These are phyloP conservation scores for Lasiodiplodia hormozganensis DNA, from an alignment of 2,329 filamentous ascomycete species.

Conservation along the genomic window DNA sequence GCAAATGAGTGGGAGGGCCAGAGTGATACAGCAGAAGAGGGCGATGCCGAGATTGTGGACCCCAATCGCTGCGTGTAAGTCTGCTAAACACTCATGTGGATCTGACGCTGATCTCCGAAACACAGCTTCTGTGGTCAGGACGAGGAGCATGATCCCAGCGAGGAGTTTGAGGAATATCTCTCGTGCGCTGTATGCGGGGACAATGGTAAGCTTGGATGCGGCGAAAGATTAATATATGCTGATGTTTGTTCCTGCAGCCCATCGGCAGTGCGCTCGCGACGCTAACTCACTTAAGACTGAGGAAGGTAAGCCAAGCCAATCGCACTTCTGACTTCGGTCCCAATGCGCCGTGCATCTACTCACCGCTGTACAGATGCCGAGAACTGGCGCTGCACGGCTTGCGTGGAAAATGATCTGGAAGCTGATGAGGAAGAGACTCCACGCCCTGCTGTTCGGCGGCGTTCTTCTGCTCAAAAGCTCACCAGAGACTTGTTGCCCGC, in stretches of 20 bases:
- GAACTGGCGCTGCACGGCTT: slow-evolving; percentile 68
- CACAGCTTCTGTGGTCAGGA: slow-evolving; percentile 80
- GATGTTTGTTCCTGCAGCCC: slow-evolving; percentile 69
- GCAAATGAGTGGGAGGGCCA: slow-evolving; percentile 62
- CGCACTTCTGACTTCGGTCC: slow-evolving; percentile 28
- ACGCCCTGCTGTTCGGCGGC: slow-evolving; percentile 54
- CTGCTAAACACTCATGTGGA: slow-evolving; percentile 38
- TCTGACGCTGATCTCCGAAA: slow-evolving; percentile 30
- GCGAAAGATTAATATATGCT: slow-evolving; percentile 36
- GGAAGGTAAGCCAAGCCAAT: slow-evolving; percentile 63
- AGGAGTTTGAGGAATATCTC: slow-evolving; percentile 81
- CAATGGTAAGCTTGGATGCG: slow-evolving; percentile 67
- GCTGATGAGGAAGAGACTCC: slow-evolving; percentile 50
- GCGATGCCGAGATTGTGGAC: slow-evolving; percentile 60
- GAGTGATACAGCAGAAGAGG: slow-evolving; percentile 62
- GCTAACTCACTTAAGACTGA: slow-evolving; percentile 67
- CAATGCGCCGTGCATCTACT: slow-evolving; percentile 29
- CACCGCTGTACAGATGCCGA: slow-evolving; percentile 55
- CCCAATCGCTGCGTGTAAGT: slow-evolving; percentile 71
- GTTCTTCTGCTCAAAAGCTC: slow-evolving; percentile 69
- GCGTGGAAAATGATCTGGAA: slow-evolving; percentile 59
- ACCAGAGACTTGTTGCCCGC: slow-evolving; percentile 76
- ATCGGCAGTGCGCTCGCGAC: slow-evolving; percentile 86
- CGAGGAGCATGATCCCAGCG: slow-evolving; percentile 81
- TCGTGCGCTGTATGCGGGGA: slow-evolving; percentile 80